phyloP scores from a whole-genome alignment of 495 filamentous ascomycete genomes.

The Corynascus novoguineensis region DNA sequence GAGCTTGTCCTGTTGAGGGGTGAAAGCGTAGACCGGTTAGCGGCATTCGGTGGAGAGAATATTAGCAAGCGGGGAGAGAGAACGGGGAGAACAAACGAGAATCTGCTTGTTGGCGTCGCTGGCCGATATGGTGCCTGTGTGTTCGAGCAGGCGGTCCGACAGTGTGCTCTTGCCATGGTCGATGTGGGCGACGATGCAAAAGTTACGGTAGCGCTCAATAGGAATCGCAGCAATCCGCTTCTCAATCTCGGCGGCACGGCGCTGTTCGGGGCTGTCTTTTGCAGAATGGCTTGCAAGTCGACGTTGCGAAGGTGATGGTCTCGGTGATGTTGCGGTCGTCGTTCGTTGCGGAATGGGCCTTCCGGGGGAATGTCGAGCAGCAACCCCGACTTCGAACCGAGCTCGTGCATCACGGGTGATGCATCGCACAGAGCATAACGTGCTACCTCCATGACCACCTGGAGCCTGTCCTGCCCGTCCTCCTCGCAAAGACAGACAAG shows the following conservation, averaged over 20 bases:
- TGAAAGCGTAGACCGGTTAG: not conserved
- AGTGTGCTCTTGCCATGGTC: conserved; percentile 98
- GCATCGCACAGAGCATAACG: not conserved
- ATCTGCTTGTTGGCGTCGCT: conserved; percentile 89
- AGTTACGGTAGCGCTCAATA: conserved; percentile 87
- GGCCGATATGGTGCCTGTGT: conserved; percentile 82
- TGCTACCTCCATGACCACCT: not conserved
- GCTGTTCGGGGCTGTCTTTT: conserved; percentile 16
- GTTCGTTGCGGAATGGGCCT: not conserved
- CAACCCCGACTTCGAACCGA: not conserved
- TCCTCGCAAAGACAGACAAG: not conserved
- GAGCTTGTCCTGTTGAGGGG: conserved; percentile 61
- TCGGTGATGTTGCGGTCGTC: not conserved
- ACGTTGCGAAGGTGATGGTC: not conserved
- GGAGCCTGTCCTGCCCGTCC: not conserved
- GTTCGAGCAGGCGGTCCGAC: conserved; percentile 82
- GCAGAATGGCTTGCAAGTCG: not conserved
- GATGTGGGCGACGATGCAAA: conserved; percentile 98
- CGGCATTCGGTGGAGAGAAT: not conserved
- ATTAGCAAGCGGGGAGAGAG: not conserved
- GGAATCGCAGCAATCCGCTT: conserved; percentile 80
- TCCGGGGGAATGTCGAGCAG: not conserved
- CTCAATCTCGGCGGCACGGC: conserved; percentile 55
- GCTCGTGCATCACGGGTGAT: not conserved
- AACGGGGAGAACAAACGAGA: conserved; percentile 35